Conservation (phyloP, 2,329 filamentous ascomycete genomes). For the Aspergillus sp. region DNA sequence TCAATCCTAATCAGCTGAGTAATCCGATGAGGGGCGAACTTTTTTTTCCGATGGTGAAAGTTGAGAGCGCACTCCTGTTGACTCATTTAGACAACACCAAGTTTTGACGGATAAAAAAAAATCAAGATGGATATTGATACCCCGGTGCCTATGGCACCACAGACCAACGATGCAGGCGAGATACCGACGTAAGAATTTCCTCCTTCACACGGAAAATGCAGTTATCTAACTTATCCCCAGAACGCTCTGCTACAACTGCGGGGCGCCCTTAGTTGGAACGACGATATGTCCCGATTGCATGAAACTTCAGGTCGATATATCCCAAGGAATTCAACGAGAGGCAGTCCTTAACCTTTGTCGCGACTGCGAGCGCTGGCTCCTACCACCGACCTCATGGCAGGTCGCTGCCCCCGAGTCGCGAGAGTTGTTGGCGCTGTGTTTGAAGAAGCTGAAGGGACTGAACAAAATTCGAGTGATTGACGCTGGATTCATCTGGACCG, state of each 20-base stretch:
- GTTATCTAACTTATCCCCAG: conserved; percentile 24
- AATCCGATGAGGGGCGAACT: conserved; percentile 4
- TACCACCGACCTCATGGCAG: conserved; percentile 8
- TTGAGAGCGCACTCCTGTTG: not conserved
- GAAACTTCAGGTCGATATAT: conserved; percentile 10
- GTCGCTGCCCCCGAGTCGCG: conserved; percentile 12
- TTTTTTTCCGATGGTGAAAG: conserved; percentile 5
- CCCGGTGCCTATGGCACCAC: conserved; percentile 9
- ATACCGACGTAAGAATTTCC: conserved; percentile 3
- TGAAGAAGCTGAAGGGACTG: conserved; percentile 11
- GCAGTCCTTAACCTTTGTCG: conserved; percentile 12
- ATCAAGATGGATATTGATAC: conserved; percentile 12
- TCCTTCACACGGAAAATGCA: not conserved
- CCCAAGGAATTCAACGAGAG: conserved; percentile 13
- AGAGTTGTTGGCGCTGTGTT: conserved; percentile 12
- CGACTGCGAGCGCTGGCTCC: conserved; percentile 15
- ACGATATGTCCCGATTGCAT: conserved; percentile 15
- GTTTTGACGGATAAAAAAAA: not conserved
- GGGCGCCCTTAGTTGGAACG: conserved; percentile 11
- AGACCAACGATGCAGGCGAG: not conserved
- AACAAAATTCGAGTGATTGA: conserved; percentile 14
- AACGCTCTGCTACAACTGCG: conserved; percentile 13
- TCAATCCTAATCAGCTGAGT: not conserved
- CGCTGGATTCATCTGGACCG: conserved; percentile 14
- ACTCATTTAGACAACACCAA: not conserved